A percentile compares a stretch with the other conserved stretches of the same genome.
Evolutionary conservation across 805 yeast genomes (phyloP).

Genomic region (Yamadazyma akitaensis): DNA sequence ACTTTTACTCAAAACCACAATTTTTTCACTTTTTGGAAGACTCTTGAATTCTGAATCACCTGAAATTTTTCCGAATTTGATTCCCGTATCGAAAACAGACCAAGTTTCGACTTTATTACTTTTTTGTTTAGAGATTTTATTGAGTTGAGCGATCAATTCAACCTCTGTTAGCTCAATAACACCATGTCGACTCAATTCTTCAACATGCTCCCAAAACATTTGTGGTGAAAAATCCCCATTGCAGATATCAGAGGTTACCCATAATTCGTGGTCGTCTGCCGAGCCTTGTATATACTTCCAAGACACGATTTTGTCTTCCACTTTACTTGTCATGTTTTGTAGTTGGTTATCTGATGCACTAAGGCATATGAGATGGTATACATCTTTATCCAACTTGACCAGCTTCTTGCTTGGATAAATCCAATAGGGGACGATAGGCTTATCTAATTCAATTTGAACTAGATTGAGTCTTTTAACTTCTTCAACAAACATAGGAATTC

Average conservation of each 20-base stretch:
- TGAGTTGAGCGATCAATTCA: constrained; percentile 19
- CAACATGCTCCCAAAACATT: constrained; percentile 19
- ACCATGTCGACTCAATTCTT: constrained; percentile 16
- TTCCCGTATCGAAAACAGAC: constrained; percentile 20
- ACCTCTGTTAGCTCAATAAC: constrained; percentile 15
- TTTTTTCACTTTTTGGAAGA: constrained; percentile 3
- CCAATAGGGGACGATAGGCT: constrained; percentile 14
- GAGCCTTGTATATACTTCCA: constrained; percentile 81
- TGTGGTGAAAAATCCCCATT: constrained; percentile 51
- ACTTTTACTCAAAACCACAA: constrained; percentile 26
- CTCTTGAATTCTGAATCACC: constrained; percentile 13
- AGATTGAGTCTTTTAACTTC: constrained; percentile 30
- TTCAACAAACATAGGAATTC: constrained; percentile 48
- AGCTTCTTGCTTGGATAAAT: constrained; percentile 10
- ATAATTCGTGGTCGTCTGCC: constrained; percentile 89
- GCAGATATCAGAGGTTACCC: constrained; percentile 46
- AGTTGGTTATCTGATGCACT: constrained; percentile 11
- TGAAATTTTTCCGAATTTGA: constrained; percentile 25
- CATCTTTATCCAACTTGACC: neutral
- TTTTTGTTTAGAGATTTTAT: constrained; percentile 9
- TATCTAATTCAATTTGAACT: constrained; percentile 2
- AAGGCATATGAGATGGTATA: constrained; percentile 9
- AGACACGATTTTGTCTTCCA: constrained; percentile 6
- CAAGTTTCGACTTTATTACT: constrained; percentile 8
- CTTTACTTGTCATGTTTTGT: constrained; percentile 3